Evolutionary conservation across 139 green algal species (phyloP).

Genomic region (Asterochloris erici): DNA sequence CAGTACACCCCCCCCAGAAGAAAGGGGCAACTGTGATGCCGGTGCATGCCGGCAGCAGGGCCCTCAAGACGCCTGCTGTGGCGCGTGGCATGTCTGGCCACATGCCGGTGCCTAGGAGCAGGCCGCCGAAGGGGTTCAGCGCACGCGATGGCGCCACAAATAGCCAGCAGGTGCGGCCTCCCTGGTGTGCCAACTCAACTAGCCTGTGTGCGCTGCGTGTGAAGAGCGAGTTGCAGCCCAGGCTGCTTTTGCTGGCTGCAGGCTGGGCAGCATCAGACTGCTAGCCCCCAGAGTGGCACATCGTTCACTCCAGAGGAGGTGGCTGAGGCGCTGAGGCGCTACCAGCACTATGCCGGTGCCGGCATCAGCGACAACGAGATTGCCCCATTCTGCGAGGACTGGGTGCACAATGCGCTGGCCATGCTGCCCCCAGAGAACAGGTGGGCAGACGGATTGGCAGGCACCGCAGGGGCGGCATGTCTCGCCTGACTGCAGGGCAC

Average conservation of each 20-base stretch:
- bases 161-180: no score
- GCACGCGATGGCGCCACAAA: no score
- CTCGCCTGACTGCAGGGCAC: no score
- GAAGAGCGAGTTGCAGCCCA: no score
- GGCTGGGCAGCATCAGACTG: not conserved
- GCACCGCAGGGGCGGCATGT: no score
- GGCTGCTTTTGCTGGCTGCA: no score
- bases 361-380: constrained; percentile 55
- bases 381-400: constrained; percentile 52
- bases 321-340: constrained; percentile 53
- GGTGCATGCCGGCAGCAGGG: not conserved
- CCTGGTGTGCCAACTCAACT: no score
- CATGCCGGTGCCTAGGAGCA: no score
- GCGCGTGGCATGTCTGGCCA: no score
- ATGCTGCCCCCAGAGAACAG: constrained; percentile 42
- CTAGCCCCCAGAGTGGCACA: not conserved
- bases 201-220: no score
- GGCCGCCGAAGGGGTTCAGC: no score
- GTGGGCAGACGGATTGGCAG: not conserved
- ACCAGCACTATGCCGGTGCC: constrained; percentile 66
- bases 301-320: constrained; percentile 5
- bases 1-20: no score
- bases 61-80: not conserved
- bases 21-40: not conserved
- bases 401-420: constrained; percentile 51